Base-by-base conservation (phyloP, 805 yeast genomes). In the Saturnispora mendoncae region DNA sequence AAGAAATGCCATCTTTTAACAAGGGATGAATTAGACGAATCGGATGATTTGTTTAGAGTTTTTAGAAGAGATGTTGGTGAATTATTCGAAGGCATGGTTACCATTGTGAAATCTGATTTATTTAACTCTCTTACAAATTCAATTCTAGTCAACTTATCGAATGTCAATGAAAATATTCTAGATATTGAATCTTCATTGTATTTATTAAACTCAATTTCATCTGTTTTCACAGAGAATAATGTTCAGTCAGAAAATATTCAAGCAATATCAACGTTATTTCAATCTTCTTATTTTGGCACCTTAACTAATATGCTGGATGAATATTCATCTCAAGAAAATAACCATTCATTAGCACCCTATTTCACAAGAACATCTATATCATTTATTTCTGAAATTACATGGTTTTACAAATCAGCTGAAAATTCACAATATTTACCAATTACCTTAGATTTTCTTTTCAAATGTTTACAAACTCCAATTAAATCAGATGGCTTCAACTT, bases 51-150 rank as follows among this genome's bases (percentile, higher is more conserved):
- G 48, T 84, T 87, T 52, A 60, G 61, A 18, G 69, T 76, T 20
- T 90, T 76, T 58, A 70, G 97, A 50, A 63, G 74, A 25, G 90
- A 82, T 46, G 80, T 82, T 8, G 72, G 80, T 1, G 97, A 92
- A 50, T 67, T 88, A 29, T 74, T 84, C 48, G 92, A 86, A 41
- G 66, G 76, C 0, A 60, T 80, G 2, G 84, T 80, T 64, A 74
- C 86, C 1, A 65, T 84, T 4, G 66, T 85, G 28, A 84, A 83
- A 29, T 41, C 57, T 0, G 61, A 68, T 2, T 57, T 84, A 28
- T 74, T 72, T 47, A 62, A 64, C 4, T 65, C 60, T 17, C 56
- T 84, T 23, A 50, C 65, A 1, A 50, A 54, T 6, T 64, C 64
- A 26, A 57, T 74, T 2, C 43, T 58, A 4, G 42, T 50, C 1